Evolutionary conservation across 441 rosid species (phyloP).

Genomic region (Pelargonium citronellum): DNA sequence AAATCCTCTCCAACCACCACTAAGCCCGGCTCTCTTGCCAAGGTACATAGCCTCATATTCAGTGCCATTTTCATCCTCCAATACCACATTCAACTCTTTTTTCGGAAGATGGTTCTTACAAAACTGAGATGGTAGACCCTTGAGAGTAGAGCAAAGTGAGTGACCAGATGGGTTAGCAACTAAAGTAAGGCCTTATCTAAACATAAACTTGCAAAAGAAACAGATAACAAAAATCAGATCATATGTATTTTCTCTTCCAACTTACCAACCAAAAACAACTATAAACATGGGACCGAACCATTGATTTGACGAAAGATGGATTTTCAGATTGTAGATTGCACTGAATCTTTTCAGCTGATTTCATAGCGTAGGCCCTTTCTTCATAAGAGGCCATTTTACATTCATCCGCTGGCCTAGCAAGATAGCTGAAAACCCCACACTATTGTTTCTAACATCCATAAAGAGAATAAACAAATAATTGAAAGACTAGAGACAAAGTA

Average conservation of each 20-base stretch:
- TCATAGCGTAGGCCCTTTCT: slow-evolving; percentile 33
- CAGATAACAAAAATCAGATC: not conserved
- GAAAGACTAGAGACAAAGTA: not conserved
- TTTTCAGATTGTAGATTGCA: slow-evolving; percentile 31
- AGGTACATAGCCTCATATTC: slow-evolving; percentile 39
- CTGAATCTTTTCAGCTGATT: slow-evolving; percentile 43
- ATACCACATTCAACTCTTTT: slow-evolving; percentile 27
- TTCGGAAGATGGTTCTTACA: slow-evolving; percentile 41
- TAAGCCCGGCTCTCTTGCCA: slow-evolving; percentile 39
- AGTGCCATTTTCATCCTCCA: slow-evolving; percentile 42
- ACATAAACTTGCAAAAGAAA: not conserved
- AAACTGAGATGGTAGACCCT: slow-evolving; percentile 55
- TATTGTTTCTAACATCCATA: slow-evolving; percentile 6
- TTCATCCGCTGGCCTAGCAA: slow-evolving; percentile 45
- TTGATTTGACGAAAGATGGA: slow-evolving; percentile 54
- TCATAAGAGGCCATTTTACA: slow-evolving; percentile 41
- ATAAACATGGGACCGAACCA: slow-evolving; percentile 69
- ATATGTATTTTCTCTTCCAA: not conserved
- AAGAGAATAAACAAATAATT: not conserved
- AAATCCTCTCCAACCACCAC: slow-evolving; percentile 65
- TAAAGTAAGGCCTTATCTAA: not conserved
- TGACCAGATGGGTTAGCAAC: not conserved
- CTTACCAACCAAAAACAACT: slow-evolving; percentile 67
- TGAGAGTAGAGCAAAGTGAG: not conserved
- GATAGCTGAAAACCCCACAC: slow-evolving; percentile 29